phyloP scores from a whole-genome alignment of 306 rosid genomes.

The Canavalia ensiformis region DNA sequence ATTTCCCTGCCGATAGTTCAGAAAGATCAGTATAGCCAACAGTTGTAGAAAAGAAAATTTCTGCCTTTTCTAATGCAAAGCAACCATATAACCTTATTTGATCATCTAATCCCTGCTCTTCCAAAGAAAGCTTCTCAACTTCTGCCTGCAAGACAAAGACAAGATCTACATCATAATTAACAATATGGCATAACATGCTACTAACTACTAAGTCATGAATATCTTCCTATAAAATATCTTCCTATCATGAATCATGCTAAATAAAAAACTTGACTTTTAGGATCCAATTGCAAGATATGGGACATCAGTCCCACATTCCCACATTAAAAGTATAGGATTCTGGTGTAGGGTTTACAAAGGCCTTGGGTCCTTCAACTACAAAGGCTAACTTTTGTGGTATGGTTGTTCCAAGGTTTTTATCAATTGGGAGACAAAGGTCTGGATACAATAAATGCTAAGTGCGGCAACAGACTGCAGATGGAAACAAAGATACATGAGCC shows the following conservation, averaged over 20 bases:
- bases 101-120: constrained; percentile 84
- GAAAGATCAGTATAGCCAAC: constrained; percentile 45
- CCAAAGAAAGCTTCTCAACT: constrained; percentile 77
- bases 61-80: constrained; percentile 39
- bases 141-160: constrained; percentile 81
- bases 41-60: constrained; percentile 39
- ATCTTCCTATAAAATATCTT: constrained; percentile 29
- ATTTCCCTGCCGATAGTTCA: constrained; percentile 69
- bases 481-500: constrained; percentile 20
- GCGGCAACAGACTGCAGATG: neutral
- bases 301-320: too few relatives aligned
- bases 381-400: too few relatives aligned
- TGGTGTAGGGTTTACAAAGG: too few relatives aligned
- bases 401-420: too few relatives aligned
- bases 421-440: constrained; percentile 4
- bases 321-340: too few relatives aligned
- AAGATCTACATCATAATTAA: constrained; percentile 46
- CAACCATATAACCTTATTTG: constrained; percentile 75
- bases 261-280: constrained; percentile 23
- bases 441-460: constrained; percentile 11
- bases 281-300: too few relatives aligned
- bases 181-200: constrained; percentile 24
- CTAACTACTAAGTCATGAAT: constrained; percentile 24
- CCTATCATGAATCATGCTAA: constrained; percentile 22
- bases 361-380: too few relatives aligned